phyloP scores from a whole-genome alignment of 257 asterid species.

The Solanum phureja region DNA sequence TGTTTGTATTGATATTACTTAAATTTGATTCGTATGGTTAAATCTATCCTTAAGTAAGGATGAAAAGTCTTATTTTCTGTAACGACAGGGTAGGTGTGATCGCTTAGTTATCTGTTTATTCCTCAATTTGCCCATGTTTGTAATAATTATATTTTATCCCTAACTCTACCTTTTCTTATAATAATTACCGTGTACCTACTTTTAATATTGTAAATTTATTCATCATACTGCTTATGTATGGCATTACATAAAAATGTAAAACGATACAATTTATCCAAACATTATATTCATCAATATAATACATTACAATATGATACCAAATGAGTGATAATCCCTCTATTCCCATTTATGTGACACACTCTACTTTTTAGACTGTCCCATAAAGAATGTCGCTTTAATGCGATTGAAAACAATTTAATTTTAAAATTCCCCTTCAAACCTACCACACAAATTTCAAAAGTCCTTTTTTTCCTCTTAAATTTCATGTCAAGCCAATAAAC shows the following conservation, averaged over 20 bases:
- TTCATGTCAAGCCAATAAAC: background rate
- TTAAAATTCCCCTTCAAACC: background rate
- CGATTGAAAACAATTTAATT: background rate
- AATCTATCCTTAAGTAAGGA: background rate
- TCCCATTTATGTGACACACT: background rate
- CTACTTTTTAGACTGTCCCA: background rate
- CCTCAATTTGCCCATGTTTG: background rate
- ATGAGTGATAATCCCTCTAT: background rate
- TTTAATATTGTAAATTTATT: background rate
- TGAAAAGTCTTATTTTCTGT: background rate
- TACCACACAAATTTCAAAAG: background rate
- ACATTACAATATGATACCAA: background rate
- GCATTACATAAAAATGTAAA: background rate
- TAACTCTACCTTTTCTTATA: background rate
- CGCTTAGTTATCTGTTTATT: background rate
- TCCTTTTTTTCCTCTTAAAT: background rate
- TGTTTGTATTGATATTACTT: background rate
- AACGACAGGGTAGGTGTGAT: background rate
- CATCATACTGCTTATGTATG: background rate
- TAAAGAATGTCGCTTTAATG: background rate
- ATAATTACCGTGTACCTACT: background rate
- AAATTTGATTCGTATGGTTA: background rate
- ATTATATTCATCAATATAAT: background rate
- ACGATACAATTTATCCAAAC: background rate
- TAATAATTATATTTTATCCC: background rate